Conservation (phyloP, 805 yeast species). For the Ogataea zsoltii region DNA sequence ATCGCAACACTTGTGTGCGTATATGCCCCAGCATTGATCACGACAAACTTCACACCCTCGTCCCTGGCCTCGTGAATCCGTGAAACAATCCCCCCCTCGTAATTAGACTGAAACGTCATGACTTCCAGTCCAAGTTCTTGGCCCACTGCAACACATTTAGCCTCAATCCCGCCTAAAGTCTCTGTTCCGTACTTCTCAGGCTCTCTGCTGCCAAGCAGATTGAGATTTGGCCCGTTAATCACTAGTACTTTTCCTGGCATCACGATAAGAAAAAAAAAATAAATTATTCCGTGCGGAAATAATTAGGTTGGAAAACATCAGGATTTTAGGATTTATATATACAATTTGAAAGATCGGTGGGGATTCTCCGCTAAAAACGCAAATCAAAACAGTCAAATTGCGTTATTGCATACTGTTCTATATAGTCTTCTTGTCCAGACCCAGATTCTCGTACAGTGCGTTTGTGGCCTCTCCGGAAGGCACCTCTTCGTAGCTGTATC, state of each 20-base stretch:
- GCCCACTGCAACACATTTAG: background rate
- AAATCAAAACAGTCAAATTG: too few species aligned
- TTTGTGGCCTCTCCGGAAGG: conserved; percentile 5
- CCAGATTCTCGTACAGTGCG: conserved; percentile 7
- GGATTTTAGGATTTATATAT: too few species aligned
- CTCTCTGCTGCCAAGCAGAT: conserved; percentile 6
- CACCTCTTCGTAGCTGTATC: conserved; percentile 6
- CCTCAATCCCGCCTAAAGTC: conserved; percentile 1
- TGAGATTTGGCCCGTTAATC: conserved; percentile 7
- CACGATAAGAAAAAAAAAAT: background rate
- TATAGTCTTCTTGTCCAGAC: background rate
- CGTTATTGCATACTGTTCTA: too few species aligned
- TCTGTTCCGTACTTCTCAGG: conserved; percentile 6
- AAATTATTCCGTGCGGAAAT: too few species aligned
- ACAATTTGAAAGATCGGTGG: too few species aligned
- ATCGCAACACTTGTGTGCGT: conserved; percentile 9
- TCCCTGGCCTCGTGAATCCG: conserved; percentile 3
- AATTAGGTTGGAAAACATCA: too few species aligned
- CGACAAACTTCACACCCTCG: conserved; percentile 1
- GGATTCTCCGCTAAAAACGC: too few species aligned
- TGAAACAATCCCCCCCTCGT: conserved; percentile 3
- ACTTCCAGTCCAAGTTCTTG: conserved; percentile 1
- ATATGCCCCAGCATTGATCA: conserved; percentile 7
- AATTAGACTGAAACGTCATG: conserved; percentile 3
- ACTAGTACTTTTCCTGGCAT: background rate